These are phyloP conservation scores for Tothia fuscella DNA, from an alignment of 2,329 filamentous ascomycete genomes.

Conservation along the genomic window DNA sequence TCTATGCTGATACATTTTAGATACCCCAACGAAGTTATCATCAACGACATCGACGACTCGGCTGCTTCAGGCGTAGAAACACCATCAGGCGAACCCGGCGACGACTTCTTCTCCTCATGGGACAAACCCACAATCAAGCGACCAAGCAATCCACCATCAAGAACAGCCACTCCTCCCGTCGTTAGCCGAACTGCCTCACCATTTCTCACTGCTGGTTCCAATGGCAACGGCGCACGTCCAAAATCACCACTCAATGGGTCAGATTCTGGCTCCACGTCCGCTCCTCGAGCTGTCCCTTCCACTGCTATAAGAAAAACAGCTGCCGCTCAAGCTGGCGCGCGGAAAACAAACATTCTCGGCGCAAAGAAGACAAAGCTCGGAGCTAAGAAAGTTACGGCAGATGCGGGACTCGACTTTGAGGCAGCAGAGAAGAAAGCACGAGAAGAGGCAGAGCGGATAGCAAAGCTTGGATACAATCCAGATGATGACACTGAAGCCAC, in stretches of 20 bases:
- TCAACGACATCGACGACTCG: slow-evolving; percentile 58
- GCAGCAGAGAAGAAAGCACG: slow-evolving; percentile 95
- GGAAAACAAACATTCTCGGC: slow-evolving; percentile 76
- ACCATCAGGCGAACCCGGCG: slow-evolving; percentile 60
- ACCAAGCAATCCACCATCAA: slow-evolving; percentile 83
- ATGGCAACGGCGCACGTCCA: slow-evolving; percentile 58
- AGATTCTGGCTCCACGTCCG: slow-evolving; percentile 41
- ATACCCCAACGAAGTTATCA: slow-evolving; percentile 72
- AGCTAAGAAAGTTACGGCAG: slow-evolving; percentile 61
- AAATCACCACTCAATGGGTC: slow-evolving; percentile 59
- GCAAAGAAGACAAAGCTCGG: slow-evolving; percentile 50
- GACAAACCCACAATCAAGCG: slow-evolving; percentile 96
- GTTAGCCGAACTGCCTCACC: slow-evolving; percentile 77
- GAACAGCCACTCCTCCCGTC: slow-evolving; percentile 74
- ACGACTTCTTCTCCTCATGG: slow-evolving; percentile 98
- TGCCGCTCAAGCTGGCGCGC: slow-evolving; percentile 45
- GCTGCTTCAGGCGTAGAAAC: slow-evolving; percentile 51
- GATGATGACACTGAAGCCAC: slow-evolving; percentile 60
- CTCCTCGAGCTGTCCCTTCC: slow-evolving; percentile 52
- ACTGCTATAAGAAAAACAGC: slow-evolving; percentile 69
- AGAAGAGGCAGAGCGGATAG: slow-evolving; percentile 92
- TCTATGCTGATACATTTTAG: slow-evolving; percentile 32
- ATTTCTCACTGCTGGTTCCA: slow-evolving; percentile 61
- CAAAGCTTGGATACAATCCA: slow-evolving; percentile 89
- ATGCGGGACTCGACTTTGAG: slow-evolving; percentile 72